These are phyloP conservation scores for Hymenoscyphus linearis DNA, from an alignment of 2,329 filamentous ascomycete species.

Conservation along the genomic window DNA sequence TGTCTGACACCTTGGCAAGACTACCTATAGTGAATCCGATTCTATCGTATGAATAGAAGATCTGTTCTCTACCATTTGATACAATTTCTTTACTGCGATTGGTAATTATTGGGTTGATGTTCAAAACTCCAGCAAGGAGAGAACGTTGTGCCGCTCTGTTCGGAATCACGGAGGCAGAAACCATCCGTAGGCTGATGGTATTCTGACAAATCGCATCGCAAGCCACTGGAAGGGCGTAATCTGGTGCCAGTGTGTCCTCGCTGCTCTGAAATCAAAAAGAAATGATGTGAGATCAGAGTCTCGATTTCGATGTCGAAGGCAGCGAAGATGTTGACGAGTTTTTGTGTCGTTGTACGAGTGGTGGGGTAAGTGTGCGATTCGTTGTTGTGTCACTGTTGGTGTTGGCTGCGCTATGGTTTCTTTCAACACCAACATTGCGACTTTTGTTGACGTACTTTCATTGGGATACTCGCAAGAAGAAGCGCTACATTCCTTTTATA, in stretches of 20 bases:
- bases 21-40: too few relatives aligned
- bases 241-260: background rate
- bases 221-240: background rate
- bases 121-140: background rate
- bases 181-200: background rate
- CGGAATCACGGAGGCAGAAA: background rate
- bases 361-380: too few relatives aligned
- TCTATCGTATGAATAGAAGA: background rate
- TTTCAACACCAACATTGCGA: background rate
- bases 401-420: too few relatives aligned
- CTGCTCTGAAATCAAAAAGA: background rate
- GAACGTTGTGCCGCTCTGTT: background rate
- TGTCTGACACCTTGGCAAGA: background rate
- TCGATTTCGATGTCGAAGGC: background rate
- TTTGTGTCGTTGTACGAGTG: background rate
- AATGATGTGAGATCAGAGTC: background rate
- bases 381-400: background rate
- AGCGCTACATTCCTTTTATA: background rate
- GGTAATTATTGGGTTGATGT: background rate
- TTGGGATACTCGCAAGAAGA: background rate
- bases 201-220: too few relatives aligned
- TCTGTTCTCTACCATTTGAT: background rate
- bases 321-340: background rate
- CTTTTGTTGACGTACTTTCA: background rate
- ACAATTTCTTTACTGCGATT: background rate